A percentile compares a stretch with the other conserved stretches of the same genome.
Evolutionary conservation across 345 rosid genomes (phyloP).

Genomic region (Ceriops tagal): DNA sequence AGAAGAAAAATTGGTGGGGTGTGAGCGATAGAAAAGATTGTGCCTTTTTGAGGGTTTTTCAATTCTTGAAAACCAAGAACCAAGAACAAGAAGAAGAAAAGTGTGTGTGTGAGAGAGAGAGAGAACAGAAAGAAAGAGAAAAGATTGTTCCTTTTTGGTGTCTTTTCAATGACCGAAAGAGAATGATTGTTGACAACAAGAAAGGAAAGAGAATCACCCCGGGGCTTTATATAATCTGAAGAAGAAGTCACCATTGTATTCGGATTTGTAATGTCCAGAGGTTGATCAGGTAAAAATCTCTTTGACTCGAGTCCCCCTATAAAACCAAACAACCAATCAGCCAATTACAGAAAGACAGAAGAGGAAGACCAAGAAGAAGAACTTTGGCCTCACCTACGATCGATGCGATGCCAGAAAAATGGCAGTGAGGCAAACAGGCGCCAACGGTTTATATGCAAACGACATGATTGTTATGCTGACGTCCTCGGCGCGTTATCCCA

Average conservation of each 20-base stretch:
- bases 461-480: too few species aligned
- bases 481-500: too few species aligned
- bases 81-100: neutral
- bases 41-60: too few species aligned
- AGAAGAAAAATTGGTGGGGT: neutral
- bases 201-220: slow-evolving; percentile 34
- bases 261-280: slow-evolving; percentile 11
- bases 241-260: slow-evolving; percentile 32
- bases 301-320: neutral
- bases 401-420: too few species aligned
- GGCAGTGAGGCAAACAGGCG: too few species aligned
- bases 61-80: neutral
- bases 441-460: too few species aligned
- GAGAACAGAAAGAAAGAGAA: neutral
- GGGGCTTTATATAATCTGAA: slow-evolving; percentile 40
- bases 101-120: neutral
- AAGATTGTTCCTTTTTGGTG: slow-evolving; percentile 2
- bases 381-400: too few species aligned
- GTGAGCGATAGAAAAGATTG: too few species aligned
- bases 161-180: neutral
- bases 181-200: neutral
- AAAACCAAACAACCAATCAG: too few species aligned
- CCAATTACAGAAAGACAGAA: too few species aligned
- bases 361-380: too few species aligned
- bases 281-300: neutral